These are phyloP conservation scores for Solanum lignicaule DNA, from an alignment of 257 asterid species.

Conservation along the genomic window DNA sequence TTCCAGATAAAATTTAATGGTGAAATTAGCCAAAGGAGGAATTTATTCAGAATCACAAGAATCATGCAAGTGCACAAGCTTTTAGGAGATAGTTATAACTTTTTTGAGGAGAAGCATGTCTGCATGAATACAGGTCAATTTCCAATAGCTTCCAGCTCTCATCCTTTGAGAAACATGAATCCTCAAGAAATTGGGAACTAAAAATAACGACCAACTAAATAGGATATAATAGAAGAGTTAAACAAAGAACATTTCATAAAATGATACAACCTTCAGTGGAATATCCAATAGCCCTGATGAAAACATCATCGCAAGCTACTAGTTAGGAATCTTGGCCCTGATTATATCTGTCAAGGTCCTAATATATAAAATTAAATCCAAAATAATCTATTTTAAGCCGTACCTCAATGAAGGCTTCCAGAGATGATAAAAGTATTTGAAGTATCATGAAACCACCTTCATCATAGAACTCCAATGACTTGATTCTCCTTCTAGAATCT, in stretches of 20 bases:
- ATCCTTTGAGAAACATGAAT: neutral
- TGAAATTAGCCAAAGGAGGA: neutral
- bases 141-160: neutral
- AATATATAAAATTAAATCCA: neutral
- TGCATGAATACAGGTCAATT: neutral
- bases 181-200: neutral
- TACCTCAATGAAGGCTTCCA: conserved; percentile 48
- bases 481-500: conserved; percentile 37
- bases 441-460: conserved; percentile 36
- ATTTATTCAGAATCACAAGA: neutral
- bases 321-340: neutral
- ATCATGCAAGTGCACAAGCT: neutral
- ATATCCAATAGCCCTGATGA: neutral
- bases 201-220: neutral
- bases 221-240: neutral
- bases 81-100: neutral
- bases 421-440: conserved; percentile 46
- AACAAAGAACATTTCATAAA: neutral
- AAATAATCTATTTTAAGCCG: neutral
- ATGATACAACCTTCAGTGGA: neutral
- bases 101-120: neutral
- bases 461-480: conserved; percentile 48
- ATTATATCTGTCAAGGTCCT: neutral
- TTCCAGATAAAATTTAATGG: neutral
- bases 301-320: neutral